Base-by-base conservation (phyloP, 805 yeast genomes). In the Gaillardinia entomophila region DNA sequence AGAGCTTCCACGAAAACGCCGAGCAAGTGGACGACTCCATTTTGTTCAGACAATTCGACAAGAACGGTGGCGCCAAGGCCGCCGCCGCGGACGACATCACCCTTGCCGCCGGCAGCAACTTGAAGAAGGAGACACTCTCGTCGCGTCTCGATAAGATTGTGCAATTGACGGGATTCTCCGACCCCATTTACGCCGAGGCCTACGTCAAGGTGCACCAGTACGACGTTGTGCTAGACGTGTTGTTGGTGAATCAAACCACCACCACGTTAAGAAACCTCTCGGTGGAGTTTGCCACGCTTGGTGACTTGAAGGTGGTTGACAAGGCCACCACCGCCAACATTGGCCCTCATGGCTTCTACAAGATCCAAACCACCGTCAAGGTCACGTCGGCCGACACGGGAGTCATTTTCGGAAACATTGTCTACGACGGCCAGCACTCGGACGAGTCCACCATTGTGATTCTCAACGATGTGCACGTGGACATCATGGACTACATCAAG, bases 361-460 rank as follows among this genome's bases (percentile, higher is more conserved):
- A 84, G 41, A 72, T 85, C 23, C 89, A 86, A 47, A 78, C 89
- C 29, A 89, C 97, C 2, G 75, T 92, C 45, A 88, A 88, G 61
- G 99, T 92, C 28, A 82, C 96, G 0, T 84, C 96, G 27, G 97
- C 97, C 12, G 98, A 94, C 53, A 89, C 98, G 6, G 98, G 97
- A 48, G 96, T 90, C 34, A 86, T 92, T 32, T 92, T 92, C 55
- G 99, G 99, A 55, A 90, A 90, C 62, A 88, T 92, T 55, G 83
- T 90, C 11, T 92, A 90, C 56, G 97, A 89, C 58, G 97, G 97
- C 35, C 94, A 82, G 38, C 94, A 90, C 49, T 89, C 96, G 26
- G 82, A 81, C 45, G 95, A 87, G 49, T 78, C 79, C 34, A 84
- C 88, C 35, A 83, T 88, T 57, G 96, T 92, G 37, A 89, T 92